These are phyloP conservation scores for Stramenopiles sp. DNA, from an alignment of 352 stramenopile genomes.

Conservation along the genomic window DNA sequence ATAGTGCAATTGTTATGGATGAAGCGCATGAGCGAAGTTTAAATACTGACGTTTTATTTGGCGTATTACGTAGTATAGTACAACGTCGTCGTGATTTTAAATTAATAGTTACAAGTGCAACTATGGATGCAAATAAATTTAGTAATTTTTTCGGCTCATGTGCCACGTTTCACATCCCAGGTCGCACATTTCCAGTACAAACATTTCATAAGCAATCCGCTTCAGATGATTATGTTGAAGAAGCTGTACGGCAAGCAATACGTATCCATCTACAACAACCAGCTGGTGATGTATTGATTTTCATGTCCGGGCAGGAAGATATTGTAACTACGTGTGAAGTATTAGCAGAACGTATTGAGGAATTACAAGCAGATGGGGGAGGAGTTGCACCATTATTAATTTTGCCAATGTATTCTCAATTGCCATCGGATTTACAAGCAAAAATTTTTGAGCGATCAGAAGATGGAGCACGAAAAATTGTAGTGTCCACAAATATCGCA, in stretches of 20 bases:
- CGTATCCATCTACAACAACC: constrained; percentile 95
- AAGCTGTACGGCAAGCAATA: constrained; percentile 91
- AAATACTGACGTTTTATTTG: constrained; percentile 90
- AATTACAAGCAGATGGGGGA: constrained; percentile 76
- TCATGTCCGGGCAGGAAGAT: constrained; percentile 92
- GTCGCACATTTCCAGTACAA: constrained; percentile 90
- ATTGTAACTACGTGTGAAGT: constrained; percentile 87
- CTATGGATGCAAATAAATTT: constrained; percentile 92
- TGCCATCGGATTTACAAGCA: constrained; percentile 96
- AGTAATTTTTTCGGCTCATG: constrained; percentile 87
- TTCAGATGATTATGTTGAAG: constrained; percentile 92
- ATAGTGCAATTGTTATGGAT: constrained; percentile 88
- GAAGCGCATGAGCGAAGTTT: constrained; percentile 92
- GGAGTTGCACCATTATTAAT: constrained; percentile 91
- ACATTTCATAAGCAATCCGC: constrained; percentile 95
- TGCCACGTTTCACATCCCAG: constrained; percentile 95
- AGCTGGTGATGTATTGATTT: constrained; percentile 93
- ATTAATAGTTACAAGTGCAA: constrained; percentile 96
- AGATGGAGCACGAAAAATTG: constrained; percentile 80
- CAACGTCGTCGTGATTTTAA: constrained; percentile 79
- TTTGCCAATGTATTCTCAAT: constrained; percentile 85
- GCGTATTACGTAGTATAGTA: constrained; percentile 88
- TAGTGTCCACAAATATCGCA: constrained; percentile 99
- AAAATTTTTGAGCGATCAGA: constrained; percentile 93
- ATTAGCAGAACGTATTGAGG: constrained; percentile 88